These are phyloP conservation scores for Rhizoclosmatium globosum DNA, from an alignment of 192 early-diverging fungal species.

Conservation along the genomic window DNA sequence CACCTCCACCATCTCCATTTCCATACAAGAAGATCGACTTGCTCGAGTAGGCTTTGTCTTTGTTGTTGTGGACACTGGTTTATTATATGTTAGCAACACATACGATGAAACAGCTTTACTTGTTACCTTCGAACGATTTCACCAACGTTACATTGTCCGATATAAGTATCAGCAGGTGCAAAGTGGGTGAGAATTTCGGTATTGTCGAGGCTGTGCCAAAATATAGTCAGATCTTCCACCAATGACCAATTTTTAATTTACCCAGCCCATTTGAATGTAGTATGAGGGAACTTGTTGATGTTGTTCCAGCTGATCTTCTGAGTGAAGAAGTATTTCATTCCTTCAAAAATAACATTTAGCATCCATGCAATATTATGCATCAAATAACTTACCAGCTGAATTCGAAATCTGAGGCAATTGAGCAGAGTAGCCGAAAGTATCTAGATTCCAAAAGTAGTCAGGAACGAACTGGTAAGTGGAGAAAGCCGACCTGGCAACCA, in stretches of 20 bases:
- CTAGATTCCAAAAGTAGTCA: background rate
- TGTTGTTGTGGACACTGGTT: slow-evolving; percentile 81
- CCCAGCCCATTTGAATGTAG: slow-evolving; percentile 94
- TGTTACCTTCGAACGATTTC: slow-evolving; percentile 59
- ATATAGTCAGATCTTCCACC: background rate
- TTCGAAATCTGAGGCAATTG: slow-evolving; percentile 91
- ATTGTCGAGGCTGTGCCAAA: slow-evolving; percentile 74
- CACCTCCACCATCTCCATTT: slow-evolving; percentile 96
- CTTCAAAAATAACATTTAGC: slow-evolving; percentile 3
- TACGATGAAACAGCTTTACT: background rate
- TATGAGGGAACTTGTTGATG: slow-evolving; percentile 97
- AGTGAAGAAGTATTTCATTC: slow-evolving; percentile 94
- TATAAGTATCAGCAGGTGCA: slow-evolving; percentile 90
- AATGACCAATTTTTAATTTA: slow-evolving; percentile 19
- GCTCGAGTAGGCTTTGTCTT: slow-evolving; percentile 85
- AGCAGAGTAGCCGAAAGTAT: slow-evolving; percentile 44
- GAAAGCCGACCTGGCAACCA: slow-evolving; percentile 83
- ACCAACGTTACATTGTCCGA: slow-evolving; percentile 61
- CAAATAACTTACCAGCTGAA: slow-evolving; percentile 66
- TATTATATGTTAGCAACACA: background rate
- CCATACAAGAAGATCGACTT: slow-evolving; percentile 91
- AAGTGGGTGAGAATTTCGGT: slow-evolving; percentile 88
- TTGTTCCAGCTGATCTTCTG: slow-evolving; percentile 99
- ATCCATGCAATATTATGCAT: no score
- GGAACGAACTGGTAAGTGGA: no score